phyloP scores from a whole-genome alignment of 2,329 filamentous ascomycete species.

The Septoria petroselini region DNA sequence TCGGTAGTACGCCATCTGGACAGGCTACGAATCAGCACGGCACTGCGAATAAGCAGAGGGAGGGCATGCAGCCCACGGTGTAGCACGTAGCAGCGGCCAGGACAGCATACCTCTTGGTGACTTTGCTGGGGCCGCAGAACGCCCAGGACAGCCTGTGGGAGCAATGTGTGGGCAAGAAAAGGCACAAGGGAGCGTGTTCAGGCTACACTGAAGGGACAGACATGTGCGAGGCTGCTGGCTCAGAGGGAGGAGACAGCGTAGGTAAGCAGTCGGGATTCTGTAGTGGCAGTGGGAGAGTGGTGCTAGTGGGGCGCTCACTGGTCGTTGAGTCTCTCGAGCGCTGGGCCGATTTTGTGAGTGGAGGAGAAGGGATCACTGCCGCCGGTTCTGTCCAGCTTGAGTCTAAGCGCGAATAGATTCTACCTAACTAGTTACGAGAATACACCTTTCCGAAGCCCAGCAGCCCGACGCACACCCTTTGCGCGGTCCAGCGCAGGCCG shows the following conservation, averaged over 20 bases:
- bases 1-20: conserved; percentile 64
- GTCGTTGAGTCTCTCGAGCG: too few relatives aligned
- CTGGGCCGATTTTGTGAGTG: too few relatives aligned
- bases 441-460: too few relatives aligned
- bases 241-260: background rate
- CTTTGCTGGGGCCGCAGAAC: background rate
- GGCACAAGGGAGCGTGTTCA: background rate
- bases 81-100: background rate
- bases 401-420: too few relatives aligned
- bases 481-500: too few relatives aligned
- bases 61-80: background rate
- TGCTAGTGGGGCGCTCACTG: too few relatives aligned
- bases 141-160: conserved; percentile 7
- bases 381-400: too few relatives aligned
- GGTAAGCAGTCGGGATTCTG: background rate
- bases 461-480: too few relatives aligned
- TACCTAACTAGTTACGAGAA: too few relatives aligned
- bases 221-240: conserved; percentile 7
- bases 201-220: conserved; percentile 7
- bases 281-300: background rate
- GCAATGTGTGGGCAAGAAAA: background rate
- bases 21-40: conserved; percentile 13
- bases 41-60: background rate
- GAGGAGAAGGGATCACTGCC: too few relatives aligned
- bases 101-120: conserved; percentile 1